These are phyloP conservation scores for Xerocomus minutiporus DNA, from an alignment of 1,284 basidiomycete species.

Conservation along the genomic window DNA sequence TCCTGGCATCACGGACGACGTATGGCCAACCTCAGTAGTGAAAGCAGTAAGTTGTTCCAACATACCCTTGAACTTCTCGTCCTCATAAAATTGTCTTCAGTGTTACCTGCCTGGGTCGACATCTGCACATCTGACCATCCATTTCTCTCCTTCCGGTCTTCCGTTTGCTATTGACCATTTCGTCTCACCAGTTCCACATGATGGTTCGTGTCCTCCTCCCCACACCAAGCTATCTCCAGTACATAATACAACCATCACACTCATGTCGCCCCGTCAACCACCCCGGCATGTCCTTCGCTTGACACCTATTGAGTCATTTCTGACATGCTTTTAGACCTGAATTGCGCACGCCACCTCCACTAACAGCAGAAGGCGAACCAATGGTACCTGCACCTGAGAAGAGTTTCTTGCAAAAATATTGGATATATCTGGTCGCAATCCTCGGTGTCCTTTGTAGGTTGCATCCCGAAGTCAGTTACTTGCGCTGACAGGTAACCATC, in stretches of 20 bases:
- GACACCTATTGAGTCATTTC: neutral
- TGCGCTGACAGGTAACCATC: neutral
- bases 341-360: constrained; percentile 59
- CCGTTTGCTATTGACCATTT: constrained; percentile 70
- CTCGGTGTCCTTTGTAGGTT: constrained; percentile 58
- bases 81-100: constrained; percentile 31
- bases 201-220: constrained; percentile 52
- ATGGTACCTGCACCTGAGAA: constrained; percentile 64
- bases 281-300: constrained; percentile 47
- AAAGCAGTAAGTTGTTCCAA: constrained; percentile 54
- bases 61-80: constrained; percentile 10
- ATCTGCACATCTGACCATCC: constrained; percentile 57
- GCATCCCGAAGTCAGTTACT: neutral
- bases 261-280: constrained; percentile 46
- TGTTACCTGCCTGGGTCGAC: constrained; percentile 56
- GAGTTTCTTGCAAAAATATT: constrained; percentile 83
- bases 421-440: constrained; percentile 70
- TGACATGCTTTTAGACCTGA: constrained; percentile 47
- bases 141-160: constrained; percentile 41
- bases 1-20: constrained; percentile 41
- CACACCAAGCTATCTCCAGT: constrained; percentile 25
- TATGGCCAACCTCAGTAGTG: constrained; percentile 67
- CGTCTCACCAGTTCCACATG: constrained; percentile 56
- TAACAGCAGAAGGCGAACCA: constrained; percentile 63
- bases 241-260: constrained; percentile 52